Conservation (phyloP, 1,139 yeast genomes). For the Diutina ranongensis region DNA sequence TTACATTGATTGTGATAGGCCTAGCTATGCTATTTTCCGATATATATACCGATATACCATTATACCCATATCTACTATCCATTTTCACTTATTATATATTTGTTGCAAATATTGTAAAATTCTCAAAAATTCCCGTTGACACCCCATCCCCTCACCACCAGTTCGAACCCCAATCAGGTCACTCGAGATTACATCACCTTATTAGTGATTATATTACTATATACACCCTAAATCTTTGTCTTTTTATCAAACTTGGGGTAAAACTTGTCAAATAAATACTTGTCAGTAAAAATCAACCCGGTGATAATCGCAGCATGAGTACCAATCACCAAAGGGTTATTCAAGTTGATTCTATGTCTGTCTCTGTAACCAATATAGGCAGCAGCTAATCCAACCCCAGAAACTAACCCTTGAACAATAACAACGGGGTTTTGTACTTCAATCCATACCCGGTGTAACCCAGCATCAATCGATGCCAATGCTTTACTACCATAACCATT, state of each 20-base stretch:
- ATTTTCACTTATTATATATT: too few relatives aligned
- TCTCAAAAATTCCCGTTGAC: too few relatives aligned
- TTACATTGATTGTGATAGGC: too few relatives aligned
- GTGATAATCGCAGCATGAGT: conserved; percentile 43
- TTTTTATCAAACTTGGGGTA: conserved; percentile 38
- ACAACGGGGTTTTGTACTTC: conserved; percentile 58
- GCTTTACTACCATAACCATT: background rate
- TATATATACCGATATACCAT: too few relatives aligned
- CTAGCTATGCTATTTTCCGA: too few relatives aligned
- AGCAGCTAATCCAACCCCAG: conserved; percentile 38
- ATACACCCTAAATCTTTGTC: background rate
- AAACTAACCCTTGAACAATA: conserved; percentile 39
- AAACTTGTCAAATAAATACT: conserved; percentile 38
- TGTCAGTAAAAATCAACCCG: conserved; percentile 45
- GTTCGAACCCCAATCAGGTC: too few relatives aligned
- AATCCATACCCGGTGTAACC: background rate
- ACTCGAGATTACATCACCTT: background rate
- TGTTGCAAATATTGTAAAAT: too few relatives aligned
- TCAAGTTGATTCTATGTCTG: conserved; percentile 37
- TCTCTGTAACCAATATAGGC: conserved; percentile 42
- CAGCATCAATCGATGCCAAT: background rate
- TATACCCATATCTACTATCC: background rate
- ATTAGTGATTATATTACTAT: background rate
- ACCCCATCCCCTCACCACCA: too few relatives aligned
- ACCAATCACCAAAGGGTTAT: conserved; percentile 36